These are phyloP conservation scores for Mortierella sp. DNA, from an alignment of 371 early-diverging fungal species.

Conservation along the genomic window DNA sequence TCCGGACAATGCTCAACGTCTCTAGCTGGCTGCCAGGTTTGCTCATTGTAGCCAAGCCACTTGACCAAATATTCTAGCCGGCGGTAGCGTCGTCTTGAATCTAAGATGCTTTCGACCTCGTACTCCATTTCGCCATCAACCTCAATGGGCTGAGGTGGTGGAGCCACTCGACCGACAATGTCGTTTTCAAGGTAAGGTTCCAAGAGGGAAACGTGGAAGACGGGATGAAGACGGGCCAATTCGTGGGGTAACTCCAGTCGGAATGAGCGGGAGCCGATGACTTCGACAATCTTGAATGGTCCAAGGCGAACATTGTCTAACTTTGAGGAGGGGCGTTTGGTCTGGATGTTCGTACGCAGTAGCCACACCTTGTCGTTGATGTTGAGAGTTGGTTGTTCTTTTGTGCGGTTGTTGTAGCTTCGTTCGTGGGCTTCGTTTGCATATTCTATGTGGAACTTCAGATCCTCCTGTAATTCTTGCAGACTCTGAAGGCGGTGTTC, in stretches of 20 bases:
- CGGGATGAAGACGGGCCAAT: slow-evolving; percentile 49
- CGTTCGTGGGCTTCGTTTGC: too few relatives aligned
- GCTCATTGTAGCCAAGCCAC: too few relatives aligned
- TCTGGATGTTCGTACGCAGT: slow-evolving; percentile 20
- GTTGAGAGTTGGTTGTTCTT: slow-evolving; percentile 17
- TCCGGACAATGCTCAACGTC: too few relatives aligned
- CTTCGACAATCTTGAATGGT: slow-evolving; percentile 36
- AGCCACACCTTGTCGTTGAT: slow-evolving; percentile 53
- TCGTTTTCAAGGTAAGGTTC: too few relatives aligned
- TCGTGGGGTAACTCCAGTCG: slow-evolving; percentile 41
- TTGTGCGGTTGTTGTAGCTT: slow-evolving; percentile 23
- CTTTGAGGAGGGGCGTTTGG: too few relatives aligned
- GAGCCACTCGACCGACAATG: slow-evolving; percentile 32
- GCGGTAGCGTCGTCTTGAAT: slow-evolving; percentile 10
- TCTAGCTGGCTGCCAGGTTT: too few relatives aligned
- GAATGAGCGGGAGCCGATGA: too few relatives aligned
- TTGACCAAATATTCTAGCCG: slow-evolving; percentile 52
- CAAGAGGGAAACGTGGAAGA: too few relatives aligned
- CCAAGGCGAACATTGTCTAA: too few relatives aligned
- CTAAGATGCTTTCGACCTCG: slow-evolving; percentile 52
- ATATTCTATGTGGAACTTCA: too few relatives aligned
- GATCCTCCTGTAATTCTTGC: slow-evolving; percentile 8
- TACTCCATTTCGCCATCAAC: slow-evolving; percentile 52
- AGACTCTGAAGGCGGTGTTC: slow-evolving; percentile 9
- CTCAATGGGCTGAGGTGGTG: slow-evolving; percentile 37